Evolutionary conservation across 169 alveolate genomes (phyloP).

Genomic region (Besnoitia besnoiti): DNA sequence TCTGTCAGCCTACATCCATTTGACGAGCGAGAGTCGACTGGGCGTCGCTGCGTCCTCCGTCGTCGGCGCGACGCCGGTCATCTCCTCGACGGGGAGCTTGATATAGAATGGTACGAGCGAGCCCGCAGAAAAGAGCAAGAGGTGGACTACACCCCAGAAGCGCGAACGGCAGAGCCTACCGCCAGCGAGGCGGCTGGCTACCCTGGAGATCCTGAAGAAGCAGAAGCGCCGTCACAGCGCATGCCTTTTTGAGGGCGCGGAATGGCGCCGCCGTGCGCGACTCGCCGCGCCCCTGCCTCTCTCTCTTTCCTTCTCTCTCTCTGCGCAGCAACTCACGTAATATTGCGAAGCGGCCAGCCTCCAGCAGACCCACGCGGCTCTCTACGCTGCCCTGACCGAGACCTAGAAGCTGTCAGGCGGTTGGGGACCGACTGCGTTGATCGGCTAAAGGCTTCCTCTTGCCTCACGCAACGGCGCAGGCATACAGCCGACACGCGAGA

Average conservation of each 20-base stretch:
- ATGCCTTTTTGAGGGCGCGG: no score
- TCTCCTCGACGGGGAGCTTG: slow-evolving; percentile 34
- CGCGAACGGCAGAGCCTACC: background rate
- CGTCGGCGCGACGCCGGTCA: background rate
- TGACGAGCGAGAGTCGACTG: background rate
- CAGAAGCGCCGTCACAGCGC: background rate
- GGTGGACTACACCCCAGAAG: background rate
- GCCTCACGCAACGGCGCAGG: no score
- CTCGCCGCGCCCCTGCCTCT: no score
- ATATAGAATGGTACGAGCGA: slow-evolving; percentile 23
- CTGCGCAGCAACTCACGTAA: no score
- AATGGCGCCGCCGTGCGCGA: background rate
- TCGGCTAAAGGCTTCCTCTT: no score
- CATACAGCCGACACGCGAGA: no score
- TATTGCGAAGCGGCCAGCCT: no score
- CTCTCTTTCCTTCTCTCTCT: no score
- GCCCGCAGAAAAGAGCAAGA: background rate
- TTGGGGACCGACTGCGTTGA: no score
- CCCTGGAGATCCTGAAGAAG: background rate
- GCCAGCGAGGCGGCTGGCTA: background rate
- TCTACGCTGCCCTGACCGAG: no score
- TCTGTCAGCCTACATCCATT: slow-evolving; percentile 51
- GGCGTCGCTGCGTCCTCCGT: slow-evolving; percentile 36
- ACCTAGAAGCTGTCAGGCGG: no score
- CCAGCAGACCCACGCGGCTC: no score